Base-by-base conservation (phyloP, 2,329 filamentous ascomycete species). In the Diaporthe citrichinensis region DNA sequence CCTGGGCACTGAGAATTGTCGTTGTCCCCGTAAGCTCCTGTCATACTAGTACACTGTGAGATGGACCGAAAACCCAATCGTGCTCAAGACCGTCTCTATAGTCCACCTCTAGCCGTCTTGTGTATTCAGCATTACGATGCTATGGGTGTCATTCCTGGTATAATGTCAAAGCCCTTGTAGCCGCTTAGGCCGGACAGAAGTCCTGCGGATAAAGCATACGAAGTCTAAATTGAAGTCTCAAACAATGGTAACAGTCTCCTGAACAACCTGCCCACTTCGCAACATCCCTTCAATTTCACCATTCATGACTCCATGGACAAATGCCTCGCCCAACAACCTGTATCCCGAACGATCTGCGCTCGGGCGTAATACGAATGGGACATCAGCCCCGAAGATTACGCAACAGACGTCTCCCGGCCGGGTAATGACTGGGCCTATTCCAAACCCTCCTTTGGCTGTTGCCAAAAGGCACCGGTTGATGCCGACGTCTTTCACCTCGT, bases 281-380 rank as follows among this genome's bases (percentile, higher is more conserved):
- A 68, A 34, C 65, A 68, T 68, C 46, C 34, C 65, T 25, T 39
- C 31, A 7, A 68, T 68, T 31, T 68, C 65, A 3, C 65, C 65
- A 7, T 53, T 68, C 65, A 68, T 68, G 8, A 68, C 46, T 23
- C 65, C 65, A 14, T 68, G 65, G 2, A 53, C 46, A 20, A 68
- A 68, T 7, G 65, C 46, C 14, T 68, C 65, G 2, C 65, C 65
- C 25, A 68, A 20, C 31, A 68, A n/a, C 31, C 44, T 68, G 65
- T 68, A 68, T 12, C 8, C 34, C 2, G 46, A 28, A 1, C 5
- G 12, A 3, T 17, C 25, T 10, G 23, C 12, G 8, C 3, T 4
- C 3, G 44, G 65, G 3, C 65, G 44, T 4, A 68, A 34, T 31
- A 68, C 8, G 9, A 68, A 68, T 20, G 65, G 20, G 4, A 68